Percentiles rank a stretch among this genome's conserved stretches.
Evolutionary conservation across 208 protist species (phyloP).

Genomic region (Angomonas deanei): DNA sequence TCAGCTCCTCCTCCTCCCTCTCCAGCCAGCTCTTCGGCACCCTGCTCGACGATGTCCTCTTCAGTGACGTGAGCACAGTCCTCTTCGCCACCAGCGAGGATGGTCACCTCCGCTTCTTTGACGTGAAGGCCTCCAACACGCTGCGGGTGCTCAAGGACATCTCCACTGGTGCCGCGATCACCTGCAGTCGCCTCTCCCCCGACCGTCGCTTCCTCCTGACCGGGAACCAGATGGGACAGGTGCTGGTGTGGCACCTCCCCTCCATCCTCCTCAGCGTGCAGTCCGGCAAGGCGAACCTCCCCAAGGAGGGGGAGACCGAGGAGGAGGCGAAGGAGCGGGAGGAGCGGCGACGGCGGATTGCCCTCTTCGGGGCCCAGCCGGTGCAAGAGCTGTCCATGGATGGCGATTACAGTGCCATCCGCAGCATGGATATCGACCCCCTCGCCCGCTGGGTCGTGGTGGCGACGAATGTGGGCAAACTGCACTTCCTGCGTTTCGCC

Average conservation of each 20-base stretch:
- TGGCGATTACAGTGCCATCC: slow-evolving; percentile 75
- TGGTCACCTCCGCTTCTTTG: slow-evolving; percentile 81
- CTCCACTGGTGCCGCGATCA: slow-evolving; percentile 68
- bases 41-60: not conserved
- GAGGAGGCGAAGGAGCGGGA: slow-evolving; percentile 6
- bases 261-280: slow-evolving; percentile 54
- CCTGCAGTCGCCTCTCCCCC: slow-evolving; percentile 63
- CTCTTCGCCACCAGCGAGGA: slow-evolving; percentile 79
- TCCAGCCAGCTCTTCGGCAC: slow-evolving; percentile 20
- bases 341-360: not conserved
- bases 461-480: slow-evolving; percentile 72
- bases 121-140: slow-evolving; percentile 30
- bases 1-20: slow-evolving; percentile 12
- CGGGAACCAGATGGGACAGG: slow-evolving; percentile 75
- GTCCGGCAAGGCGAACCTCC: not conserved
- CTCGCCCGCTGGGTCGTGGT: slow-evolving; percentile 65
- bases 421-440: slow-evolving; percentile 73
- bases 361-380: slow-evolving; percentile 26
- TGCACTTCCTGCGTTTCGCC: slow-evolving; percentile 75
- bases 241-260: slow-evolving; percentile 81
- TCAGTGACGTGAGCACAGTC: slow-evolving; percentile 14
- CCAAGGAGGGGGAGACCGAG: not conserved
- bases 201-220: slow-evolving; percentile 70
- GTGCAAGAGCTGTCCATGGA: slow-evolving; percentile 76
- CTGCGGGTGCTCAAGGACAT: slow-evolving; percentile 69